Percentiles rank a stretch among this genome's conserved stretches.
phyloP scores from a whole-genome alignment of 495 filamentous ascomycete genomes.

The Trichoderma virens region DNA sequence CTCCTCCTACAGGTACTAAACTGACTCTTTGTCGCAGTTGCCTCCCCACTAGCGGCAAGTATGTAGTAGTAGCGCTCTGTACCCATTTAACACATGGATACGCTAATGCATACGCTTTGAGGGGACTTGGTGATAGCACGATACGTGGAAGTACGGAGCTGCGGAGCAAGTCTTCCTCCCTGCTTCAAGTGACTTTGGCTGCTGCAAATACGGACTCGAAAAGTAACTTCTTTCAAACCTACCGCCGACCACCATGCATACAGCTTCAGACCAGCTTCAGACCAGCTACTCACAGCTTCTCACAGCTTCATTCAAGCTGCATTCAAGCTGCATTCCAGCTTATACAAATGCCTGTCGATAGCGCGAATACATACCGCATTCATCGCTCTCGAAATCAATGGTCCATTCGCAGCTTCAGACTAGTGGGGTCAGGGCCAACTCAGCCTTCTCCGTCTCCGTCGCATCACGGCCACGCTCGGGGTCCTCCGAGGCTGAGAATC shows the following conservation, averaged over 20 bases:
- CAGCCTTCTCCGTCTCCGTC: background rate
- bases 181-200: no score
- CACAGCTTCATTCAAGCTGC: background rate
- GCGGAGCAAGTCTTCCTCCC: no score
- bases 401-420: no score
- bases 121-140: background rate
- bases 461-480: background rate
- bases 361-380: background rate
- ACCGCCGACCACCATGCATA: background rate
- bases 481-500: background rate
- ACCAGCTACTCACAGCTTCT: background rate
- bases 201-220: no score
- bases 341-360: background rate
- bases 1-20: no score
- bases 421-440: background rate
- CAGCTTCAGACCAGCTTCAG: background rate
- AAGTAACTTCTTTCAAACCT: no score
- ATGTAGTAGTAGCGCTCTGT: conserved; percentile 1
- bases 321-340: background rate
- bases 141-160: background rate
- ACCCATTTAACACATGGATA: background rate
- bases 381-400: background rate
- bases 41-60: background rate
- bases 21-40: no score
- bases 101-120: background rate